Conservation (phyloP, 169 alveolate genomes). For the Babesia caballi region DNA sequence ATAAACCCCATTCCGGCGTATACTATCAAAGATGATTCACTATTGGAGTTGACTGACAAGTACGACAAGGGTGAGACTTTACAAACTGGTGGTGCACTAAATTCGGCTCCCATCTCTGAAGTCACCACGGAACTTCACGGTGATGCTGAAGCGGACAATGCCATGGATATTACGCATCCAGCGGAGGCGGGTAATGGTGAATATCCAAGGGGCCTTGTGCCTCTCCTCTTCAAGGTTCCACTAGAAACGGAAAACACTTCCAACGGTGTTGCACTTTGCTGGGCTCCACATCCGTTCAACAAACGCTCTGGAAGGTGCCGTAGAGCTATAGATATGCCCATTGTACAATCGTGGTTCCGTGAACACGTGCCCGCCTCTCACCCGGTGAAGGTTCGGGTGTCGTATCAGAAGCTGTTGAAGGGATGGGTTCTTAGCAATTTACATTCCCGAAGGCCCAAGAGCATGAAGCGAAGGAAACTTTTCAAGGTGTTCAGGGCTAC, state of each 20-base stretch:
- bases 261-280: slow-evolving; percentile 77
- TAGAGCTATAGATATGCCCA: slow-evolving; percentile 95
- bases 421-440: slow-evolving; percentile 96
- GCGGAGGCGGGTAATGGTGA: too few relatives aligned
- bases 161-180: too few relatives aligned
- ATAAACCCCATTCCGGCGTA: slow-evolving; percentile 97
- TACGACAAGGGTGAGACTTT: too few relatives aligned
- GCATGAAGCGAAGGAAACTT: slow-evolving; percentile 90
- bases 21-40: slow-evolving; percentile 75
- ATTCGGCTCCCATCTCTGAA: neutral
- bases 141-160: neutral
- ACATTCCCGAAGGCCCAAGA: slow-evolving; percentile 91
- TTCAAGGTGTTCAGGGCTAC: slow-evolving; percentile 94
- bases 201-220: slow-evolving; percentile 44
- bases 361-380: slow-evolving; percentile 95
- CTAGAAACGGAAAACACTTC: slow-evolving; percentile 70
- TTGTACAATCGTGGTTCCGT: slow-evolving; percentile 97
- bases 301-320: slow-evolving; percentile 95
- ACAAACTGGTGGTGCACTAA: too few relatives aligned
- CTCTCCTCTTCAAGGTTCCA: slow-evolving; percentile 63
- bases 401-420: slow-evolving; percentile 96
- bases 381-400: slow-evolving; percentile 99
- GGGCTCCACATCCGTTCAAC: slow-evolving; percentile 99
- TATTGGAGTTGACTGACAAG: too few relatives aligned
- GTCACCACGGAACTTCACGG: neutral